Evolutionary conservation across 2,329 filamentous ascomycete genomes (phyloP).

Genomic region (Rutstroemia sydowiana): DNA sequence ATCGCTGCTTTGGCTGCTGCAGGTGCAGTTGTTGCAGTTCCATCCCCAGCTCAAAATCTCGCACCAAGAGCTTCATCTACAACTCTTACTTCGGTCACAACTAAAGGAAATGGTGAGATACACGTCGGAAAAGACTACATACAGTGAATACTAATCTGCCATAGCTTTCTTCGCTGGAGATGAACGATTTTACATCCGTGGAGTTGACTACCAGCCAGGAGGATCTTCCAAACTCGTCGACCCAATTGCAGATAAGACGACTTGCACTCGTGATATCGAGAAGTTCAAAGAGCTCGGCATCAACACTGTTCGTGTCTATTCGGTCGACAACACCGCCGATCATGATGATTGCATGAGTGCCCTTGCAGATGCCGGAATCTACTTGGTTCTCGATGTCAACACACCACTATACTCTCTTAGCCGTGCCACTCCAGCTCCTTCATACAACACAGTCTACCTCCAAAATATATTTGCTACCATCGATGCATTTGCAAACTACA

Average conservation of each 20-base stretch:
- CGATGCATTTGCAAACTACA: conserved; percentile 58
- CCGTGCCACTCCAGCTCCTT: conserved; percentile 48
- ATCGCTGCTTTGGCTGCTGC: conserved; percentile 25
- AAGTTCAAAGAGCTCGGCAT: conserved; percentile 63
- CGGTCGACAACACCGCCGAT: conserved; percentile 60
- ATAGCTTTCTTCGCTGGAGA: conserved; percentile 27
- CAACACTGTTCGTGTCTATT: conserved; percentile 69
- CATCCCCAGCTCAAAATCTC: conserved; percentile 17
- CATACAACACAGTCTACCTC: conserved; percentile 64
- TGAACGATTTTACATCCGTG: conserved; percentile 47
- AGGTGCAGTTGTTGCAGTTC: conserved; percentile 16
- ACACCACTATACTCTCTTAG: conserved; percentile 66
- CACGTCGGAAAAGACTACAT: background rate
- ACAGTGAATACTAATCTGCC: conserved; percentile 4
- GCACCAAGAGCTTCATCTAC: conserved; percentile 17
- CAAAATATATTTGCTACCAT: conserved; percentile 66
- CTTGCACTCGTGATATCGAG: conserved; percentile 57
- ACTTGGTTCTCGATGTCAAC: conserved; percentile 66
- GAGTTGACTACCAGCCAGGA: conserved; percentile 55
- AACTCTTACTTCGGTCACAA: conserved; percentile 23
- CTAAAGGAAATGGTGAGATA: conserved; percentile 29
- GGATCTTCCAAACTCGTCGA: conserved; percentile 55
- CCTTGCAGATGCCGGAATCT: conserved; percentile 63
- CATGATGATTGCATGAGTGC: conserved; percentile 64
- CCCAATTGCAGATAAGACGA: conserved; percentile 51